These are phyloP conservation scores for Hypoxylon sp. DNA, from an alignment of 2,329 filamentous ascomycete species.

Conservation along the genomic window DNA sequence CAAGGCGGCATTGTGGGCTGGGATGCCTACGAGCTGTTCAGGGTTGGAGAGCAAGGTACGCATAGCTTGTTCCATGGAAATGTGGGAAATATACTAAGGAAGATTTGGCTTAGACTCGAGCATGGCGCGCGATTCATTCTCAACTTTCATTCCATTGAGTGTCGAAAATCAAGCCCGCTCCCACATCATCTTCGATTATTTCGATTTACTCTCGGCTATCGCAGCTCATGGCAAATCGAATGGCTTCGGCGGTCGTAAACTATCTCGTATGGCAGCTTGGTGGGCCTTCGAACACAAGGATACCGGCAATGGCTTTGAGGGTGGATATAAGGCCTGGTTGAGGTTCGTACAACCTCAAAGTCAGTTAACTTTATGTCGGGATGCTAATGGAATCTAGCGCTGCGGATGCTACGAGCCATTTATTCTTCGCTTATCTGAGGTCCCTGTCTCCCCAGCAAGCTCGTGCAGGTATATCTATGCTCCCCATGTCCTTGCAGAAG, in stretches of 20 bases:
- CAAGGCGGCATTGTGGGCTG: slow-evolving; percentile 93
- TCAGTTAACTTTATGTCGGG: not conserved
- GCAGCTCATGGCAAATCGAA: slow-evolving; percentile 95
- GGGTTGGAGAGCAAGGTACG: slow-evolving; percentile 90
- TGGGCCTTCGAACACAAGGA: slow-evolving; percentile 97
- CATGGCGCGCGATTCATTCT: slow-evolving; percentile 92
- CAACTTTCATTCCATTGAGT: slow-evolving; percentile 95
- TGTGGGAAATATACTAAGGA: slow-evolving; percentile 28
- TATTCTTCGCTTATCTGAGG: slow-evolving; percentile 97
- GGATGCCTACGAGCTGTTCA: slow-evolving; percentile 97
- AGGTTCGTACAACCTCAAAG: slow-evolving; percentile 66
- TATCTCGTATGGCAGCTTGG: slow-evolving; percentile 96
- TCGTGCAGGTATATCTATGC: slow-evolving; percentile 82
- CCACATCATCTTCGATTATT: slow-evolving; percentile 95
- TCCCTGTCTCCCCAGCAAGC: slow-evolving; percentile 87
- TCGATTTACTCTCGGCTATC: slow-evolving; percentile 90
- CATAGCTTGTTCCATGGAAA: slow-evolving; percentile 18
- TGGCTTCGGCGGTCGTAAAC: slow-evolving; percentile 90
- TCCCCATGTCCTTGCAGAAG: slow-evolving; percentile 92
- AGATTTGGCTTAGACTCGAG: slow-evolving; percentile 78
- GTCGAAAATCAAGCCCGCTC: slow-evolving; percentile 88
- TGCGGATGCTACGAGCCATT: slow-evolving; percentile 93
- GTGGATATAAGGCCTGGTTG: slow-evolving; percentile 91
- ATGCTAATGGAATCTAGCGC: slow-evolving; percentile 68
- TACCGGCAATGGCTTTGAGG: slow-evolving; percentile 91